These are phyloP conservation scores for Dothiorella sarmentorum DNA, from an alignment of 2,329 filamentous ascomycete genomes.

Conservation along the genomic window DNA sequence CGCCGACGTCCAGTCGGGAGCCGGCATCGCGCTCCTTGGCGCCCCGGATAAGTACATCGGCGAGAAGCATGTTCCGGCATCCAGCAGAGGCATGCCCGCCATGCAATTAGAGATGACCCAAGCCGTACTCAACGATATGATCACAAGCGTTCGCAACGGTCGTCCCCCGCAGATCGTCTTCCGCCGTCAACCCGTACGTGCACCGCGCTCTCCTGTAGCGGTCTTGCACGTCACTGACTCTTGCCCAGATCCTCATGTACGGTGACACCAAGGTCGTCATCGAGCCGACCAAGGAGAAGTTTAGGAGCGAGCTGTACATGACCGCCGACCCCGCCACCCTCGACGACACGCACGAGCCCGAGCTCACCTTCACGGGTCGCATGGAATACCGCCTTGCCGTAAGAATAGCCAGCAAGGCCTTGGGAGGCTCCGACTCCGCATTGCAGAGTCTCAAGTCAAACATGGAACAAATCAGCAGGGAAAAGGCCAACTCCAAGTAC, in stretches of 20 bases:
- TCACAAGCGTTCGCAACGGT: constrained; percentile 35
- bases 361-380: constrained; percentile 54
- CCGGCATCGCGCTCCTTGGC: constrained; percentile 37
- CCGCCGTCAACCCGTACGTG: constrained; percentile 38
- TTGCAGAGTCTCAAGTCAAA: constrained; percentile 58
- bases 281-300: constrained; percentile 51
- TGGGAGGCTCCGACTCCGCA: constrained; percentile 57
- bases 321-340: constrained; percentile 40
- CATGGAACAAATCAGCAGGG: constrained; percentile 56
- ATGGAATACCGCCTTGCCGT: constrained; percentile 56
- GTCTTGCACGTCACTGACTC: constrained; percentile 26
- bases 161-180: constrained; percentile 39
- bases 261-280: constrained; percentile 56
- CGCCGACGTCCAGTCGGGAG: constrained; percentile 26
- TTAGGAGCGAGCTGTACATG: constrained; percentile 57
- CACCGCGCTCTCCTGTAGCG: background rate
- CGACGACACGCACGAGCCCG: constrained; percentile 40
- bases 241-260: constrained; percentile 51
- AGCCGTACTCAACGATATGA: constrained; percentile 40
- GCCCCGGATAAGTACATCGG: constrained; percentile 38
- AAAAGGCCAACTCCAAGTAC: constrained; percentile 59
- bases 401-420: constrained; percentile 50
- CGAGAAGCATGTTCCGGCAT: constrained; percentile 28
- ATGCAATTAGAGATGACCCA: constrained; percentile 43
- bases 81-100: constrained; percentile 32